Evolutionary conservation across 192 early-diverging fungal species (phyloP).

Genomic region (Haplosporangium gracile): DNA sequence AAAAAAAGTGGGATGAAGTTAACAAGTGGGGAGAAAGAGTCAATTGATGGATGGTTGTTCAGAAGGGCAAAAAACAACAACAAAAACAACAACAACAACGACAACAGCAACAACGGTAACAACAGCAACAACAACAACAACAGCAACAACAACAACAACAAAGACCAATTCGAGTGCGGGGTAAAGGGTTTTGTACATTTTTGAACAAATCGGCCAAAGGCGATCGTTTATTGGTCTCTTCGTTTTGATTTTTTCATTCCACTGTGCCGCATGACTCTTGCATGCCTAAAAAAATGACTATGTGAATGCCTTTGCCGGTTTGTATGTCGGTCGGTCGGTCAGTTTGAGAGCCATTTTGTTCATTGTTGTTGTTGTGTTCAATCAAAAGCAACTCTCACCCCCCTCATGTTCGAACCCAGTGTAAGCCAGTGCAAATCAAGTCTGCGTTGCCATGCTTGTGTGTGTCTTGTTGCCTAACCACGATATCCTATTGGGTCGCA

Average conservation of each 20-base stretch:
- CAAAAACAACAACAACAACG: no score
- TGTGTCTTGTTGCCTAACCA: background rate
- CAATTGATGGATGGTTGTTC: no score
- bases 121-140: no score
- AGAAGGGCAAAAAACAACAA: no score
- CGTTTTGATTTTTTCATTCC: background rate
- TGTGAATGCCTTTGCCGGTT: no score
- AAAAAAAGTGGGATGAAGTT: background rate
- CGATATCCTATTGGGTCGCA: background rate
- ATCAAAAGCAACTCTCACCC: background rate
- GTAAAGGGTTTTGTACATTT: background rate
- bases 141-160: no score
- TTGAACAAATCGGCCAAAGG: background rate
- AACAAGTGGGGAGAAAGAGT: no score
- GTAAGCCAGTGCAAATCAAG: background rate
- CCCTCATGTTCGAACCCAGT: background rate
- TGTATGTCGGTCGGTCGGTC: background rate
- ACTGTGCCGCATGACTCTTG: constrained; percentile 2
- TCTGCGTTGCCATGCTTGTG: background rate
- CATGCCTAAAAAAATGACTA: background rate
- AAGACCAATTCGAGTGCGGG: no score
- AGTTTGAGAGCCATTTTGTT: background rate
- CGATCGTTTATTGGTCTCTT: background rate
- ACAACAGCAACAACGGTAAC: no score
- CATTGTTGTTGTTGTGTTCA: background rate